Conservation (phyloP, 495 filamentous ascomycete species). For the Hypoxylon lenormandii region DNA sequence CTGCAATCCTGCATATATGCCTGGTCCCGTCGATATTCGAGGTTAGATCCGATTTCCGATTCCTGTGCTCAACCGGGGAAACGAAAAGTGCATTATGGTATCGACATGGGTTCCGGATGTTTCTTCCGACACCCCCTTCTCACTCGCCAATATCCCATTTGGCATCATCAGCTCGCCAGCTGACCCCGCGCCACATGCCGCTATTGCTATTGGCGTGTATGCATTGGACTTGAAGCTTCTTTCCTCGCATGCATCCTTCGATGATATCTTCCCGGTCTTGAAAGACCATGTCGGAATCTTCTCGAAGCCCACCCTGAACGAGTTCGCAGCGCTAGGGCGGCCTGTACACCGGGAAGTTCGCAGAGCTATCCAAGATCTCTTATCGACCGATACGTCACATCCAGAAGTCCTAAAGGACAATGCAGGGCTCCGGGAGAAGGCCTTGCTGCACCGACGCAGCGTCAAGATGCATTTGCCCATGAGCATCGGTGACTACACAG, state of each 20-base stretch:
- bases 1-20: too few species aligned
- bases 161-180: constrained; percentile 79
- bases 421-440: constrained; percentile 43
- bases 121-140: constrained; percentile 68
- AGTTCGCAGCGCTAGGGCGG: constrained; percentile 81
- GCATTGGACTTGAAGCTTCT: constrained; percentile 81
- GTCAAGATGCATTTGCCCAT: constrained; percentile 84
- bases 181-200: constrained; percentile 69
- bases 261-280: constrained; percentile 67
- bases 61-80: too few species aligned
- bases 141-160: constrained; percentile 90
- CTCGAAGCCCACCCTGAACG: constrained; percentile 77
- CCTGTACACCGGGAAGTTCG: constrained; percentile 78
- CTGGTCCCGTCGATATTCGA: too few species aligned
- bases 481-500: constrained; percentile 93
- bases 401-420: constrained; percentile 55
- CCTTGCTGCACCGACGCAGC: constrained; percentile 64
- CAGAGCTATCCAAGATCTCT: constrained; percentile 76
- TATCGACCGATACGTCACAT: constrained; percentile 65
- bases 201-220: constrained; percentile 81
- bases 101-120: constrained; percentile 57
- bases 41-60: too few species aligned
- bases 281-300: constrained; percentile 72
- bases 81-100: constrained; percentile 29
- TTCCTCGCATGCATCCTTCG: constrained; percentile 67